Evolutionary conservation across 179 eudicot species (phyloP), one percentile per base, ranked within the genome.

Genomic region (Amaranthus tricolor): DNA sequence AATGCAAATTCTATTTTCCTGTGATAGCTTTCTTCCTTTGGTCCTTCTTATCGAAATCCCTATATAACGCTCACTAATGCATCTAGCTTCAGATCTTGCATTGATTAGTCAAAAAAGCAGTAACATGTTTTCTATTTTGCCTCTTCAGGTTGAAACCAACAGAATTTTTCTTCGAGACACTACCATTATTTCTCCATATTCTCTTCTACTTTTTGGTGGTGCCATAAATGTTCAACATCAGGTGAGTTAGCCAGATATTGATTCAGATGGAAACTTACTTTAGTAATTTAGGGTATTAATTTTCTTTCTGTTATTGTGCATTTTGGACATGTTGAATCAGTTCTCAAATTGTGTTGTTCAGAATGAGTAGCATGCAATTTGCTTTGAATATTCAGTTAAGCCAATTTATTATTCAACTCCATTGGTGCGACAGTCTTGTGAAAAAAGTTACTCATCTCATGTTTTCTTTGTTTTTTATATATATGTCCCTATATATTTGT

Each of bases 161-260:
- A 93, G 72, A 85, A 89, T 95, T 53, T 95, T 86, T 82, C 88
- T 95, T 54, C 92, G 97, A 77, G 99, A 95, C 84, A 91, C 97
- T 65, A 93, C 97, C 52, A 80, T 95, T 58, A 82, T 93, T 71
- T 93, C 99, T 21, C 99, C 99, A 60, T 93, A 89, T 77, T 89
- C 99, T 63, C 86, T 95, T 80, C 81, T 95, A 81, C 92, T 95
- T 77, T 95, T 95, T 76, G 99, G 99, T 74, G 99, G 99, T 19
- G 73, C 92, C 45, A 88, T 95, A 75, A 89, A 82, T 79, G 79
- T 95, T 78, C 99, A 92, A 75, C 98, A 95, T 80, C 99, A 95
- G 94, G 99, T 95, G 85, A 84, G 47, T 74, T 9, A 49, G 12
- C 71, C 45, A 60, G n/a, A 51, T n/a, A 58, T 65, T 54, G 20